Conservation (phyloP, 805 yeast species). For the Candida taoyuanica region DNA sequence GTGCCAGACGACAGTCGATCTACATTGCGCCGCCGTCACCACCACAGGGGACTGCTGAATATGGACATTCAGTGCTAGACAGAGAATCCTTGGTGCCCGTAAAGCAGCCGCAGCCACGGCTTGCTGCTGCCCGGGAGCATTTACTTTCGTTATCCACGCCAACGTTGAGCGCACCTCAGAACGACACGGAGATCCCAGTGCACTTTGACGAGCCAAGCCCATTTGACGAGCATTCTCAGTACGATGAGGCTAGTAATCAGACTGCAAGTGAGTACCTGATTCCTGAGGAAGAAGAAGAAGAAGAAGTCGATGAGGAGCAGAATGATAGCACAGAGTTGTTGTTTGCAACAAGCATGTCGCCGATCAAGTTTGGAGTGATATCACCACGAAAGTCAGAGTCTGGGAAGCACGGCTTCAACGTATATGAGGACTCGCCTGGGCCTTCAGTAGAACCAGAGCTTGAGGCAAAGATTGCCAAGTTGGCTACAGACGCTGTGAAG, state of each 20-base stretch:
- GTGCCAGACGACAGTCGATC: constrained; percentile 38
- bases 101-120: constrained; percentile 7
- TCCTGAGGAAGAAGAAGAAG: constrained; percentile 8
- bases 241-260: constrained; percentile 5
- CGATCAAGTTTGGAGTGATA: constrained; percentile 16
- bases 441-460: constrained; percentile 3
- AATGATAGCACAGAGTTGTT: constrained; percentile 10
- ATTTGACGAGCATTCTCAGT: constrained; percentile 13
- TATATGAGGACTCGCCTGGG: constrained; percentile 23
- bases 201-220: constrained; percentile 24
- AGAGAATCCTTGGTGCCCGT: background rate
- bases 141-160: constrained; percentile 2
- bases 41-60: background rate
- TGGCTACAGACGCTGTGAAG: constrained; percentile 19
- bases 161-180: constrained; percentile 7
- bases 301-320: constrained; percentile 2
- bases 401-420: constrained; percentile 15
- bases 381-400: constrained; percentile 15
- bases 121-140: constrained; percentile 3
- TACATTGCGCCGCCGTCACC: constrained; percentile 28
- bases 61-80: too few species aligned
- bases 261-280: constrained; percentile 9
- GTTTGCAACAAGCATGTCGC: constrained; percentile 23
- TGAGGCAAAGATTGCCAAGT: constrained; percentile 14
- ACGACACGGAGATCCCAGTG: constrained; percentile 17